Evolutionary conservation across 2,329 filamentous ascomycete genomes (phyloP).

Genomic region (Clarireedia paspali): DNA sequence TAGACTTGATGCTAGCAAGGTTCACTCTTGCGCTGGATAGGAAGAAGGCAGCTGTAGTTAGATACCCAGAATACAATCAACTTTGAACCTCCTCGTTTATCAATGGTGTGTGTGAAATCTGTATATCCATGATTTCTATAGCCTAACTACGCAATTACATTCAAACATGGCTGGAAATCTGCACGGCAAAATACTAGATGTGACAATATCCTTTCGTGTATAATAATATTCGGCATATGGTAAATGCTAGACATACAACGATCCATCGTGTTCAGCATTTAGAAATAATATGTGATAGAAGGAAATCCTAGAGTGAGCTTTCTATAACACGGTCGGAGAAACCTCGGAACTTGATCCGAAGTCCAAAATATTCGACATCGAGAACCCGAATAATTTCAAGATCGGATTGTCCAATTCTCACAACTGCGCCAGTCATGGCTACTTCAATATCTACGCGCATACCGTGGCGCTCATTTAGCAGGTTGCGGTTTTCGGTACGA

Average conservation of each 20-base stretch:
- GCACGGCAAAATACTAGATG: neutral
- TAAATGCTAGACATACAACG: too few relatives aligned
- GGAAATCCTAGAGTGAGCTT: too few relatives aligned
- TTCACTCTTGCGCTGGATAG: neutral
- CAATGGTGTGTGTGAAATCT: neutral
- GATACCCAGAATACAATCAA: neutral
- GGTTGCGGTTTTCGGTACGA: slow-evolving; percentile 11
- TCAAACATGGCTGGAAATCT: too few relatives aligned
- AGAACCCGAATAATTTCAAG: neutral
- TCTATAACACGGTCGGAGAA: neutral
- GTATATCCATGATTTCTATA: neutral
- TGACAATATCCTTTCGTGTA: neutral
- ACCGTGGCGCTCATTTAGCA: slow-evolving; percentile 19
- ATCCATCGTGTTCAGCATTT: too few relatives aligned
- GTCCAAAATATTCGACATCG: slow-evolving; percentile 7
- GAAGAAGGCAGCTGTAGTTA: neutral
- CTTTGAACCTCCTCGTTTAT: neutral
- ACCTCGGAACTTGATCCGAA: neutral
- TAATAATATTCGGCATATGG: too few relatives aligned
- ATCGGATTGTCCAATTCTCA: neutral
- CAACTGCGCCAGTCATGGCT: slow-evolving; percentile 17
- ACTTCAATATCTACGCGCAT: slow-evolving; percentile 20
- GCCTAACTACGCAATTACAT: too few relatives aligned
- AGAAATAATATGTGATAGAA: too few relatives aligned
- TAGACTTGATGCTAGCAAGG: neutral